Evolutionary conservation across 108 stramenopile species (phyloP).

Genomic region (Nitzschia sp.): DNA sequence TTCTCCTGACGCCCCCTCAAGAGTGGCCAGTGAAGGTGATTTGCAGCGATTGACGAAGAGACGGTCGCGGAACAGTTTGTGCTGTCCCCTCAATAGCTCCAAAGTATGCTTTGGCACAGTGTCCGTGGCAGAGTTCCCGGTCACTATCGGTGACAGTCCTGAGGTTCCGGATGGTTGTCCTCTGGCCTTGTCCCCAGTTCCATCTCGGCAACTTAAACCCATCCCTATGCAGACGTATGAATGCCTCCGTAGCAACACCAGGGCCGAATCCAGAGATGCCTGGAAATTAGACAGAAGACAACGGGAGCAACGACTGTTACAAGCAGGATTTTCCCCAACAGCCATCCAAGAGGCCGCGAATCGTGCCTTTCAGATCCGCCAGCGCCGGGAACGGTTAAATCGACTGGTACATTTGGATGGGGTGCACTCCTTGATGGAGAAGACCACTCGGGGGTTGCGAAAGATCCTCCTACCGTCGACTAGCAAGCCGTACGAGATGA

Average conservation of each 20-base stretch:
- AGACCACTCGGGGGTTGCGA: background rate
- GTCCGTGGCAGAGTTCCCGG: constrained; percentile 5
- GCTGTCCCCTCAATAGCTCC: constrained; percentile 8
- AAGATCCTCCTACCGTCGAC: constrained; percentile 5
- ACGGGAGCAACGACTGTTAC: background rate
- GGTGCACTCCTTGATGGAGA: constrained; percentile 1
- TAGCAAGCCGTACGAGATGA: too few relatives aligned
- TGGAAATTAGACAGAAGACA: background rate
- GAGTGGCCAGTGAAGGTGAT: too few relatives aligned
- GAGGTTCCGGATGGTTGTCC: constrained; percentile 17
- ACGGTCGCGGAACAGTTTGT: background rate
- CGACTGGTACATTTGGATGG: constrained; percentile 14
- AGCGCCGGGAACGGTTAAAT: background rate
- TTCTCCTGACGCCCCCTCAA: too few relatives aligned
- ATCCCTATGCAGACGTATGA: background rate
- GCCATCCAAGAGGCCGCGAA: background rate
- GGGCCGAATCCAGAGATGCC: too few relatives aligned
- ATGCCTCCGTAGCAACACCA: background rate
- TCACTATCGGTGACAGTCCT: constrained; percentile 19
- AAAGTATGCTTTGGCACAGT: constrained; percentile 12
- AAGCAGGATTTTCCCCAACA: constrained; percentile 2
- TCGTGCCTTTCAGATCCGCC: background rate
- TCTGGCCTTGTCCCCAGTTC: constrained; percentile 8
- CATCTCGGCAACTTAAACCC: background rate
- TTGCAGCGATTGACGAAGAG: too few relatives aligned